These are phyloP conservation scores for Suhomyces pyralidae DNA, from an alignment of 805 yeast genomes.

Conservation along the genomic window DNA sequence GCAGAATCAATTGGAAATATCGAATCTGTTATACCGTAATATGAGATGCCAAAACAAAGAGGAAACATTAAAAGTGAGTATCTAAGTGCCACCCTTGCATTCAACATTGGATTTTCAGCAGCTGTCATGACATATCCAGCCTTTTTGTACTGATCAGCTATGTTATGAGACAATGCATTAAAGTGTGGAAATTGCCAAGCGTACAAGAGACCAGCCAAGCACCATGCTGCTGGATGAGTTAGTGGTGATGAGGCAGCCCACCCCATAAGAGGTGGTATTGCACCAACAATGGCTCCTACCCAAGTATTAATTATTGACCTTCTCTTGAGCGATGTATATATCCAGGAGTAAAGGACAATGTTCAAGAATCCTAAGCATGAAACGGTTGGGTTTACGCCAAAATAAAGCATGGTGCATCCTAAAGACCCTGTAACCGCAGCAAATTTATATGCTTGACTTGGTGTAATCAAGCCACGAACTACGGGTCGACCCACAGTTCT, in stretches of 20 bases:
- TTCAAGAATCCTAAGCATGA: constrained; percentile 77
- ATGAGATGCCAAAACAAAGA: constrained; percentile 76
- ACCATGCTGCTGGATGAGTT: constrained; percentile 91
- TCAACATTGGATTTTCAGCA: constrained; percentile 83
- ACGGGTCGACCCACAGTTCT: constrained; percentile 89
- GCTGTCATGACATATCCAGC: constrained; percentile 99
- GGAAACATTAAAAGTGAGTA: constrained; percentile 95
- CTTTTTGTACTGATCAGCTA: constrained; percentile 79
- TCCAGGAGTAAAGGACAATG: constrained; percentile 81
- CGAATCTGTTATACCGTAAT: constrained; percentile 79
- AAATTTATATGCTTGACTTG: constrained; percentile 75
- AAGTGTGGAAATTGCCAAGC: constrained; percentile 99
- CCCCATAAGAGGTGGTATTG: constrained; percentile 98
- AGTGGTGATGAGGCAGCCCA: constrained; percentile 88
- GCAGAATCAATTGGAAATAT: constrained; percentile 79
- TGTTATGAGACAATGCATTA: constrained; percentile 84
- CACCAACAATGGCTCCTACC: constrained; percentile 99
- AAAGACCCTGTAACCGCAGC: constrained; percentile 70
- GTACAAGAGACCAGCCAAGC: constrained; percentile 80
- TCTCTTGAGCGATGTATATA: constrained; percentile 87
- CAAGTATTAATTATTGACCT: constrained; percentile 86
- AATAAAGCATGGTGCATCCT: constrained; percentile 66
- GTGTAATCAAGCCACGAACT: constrained; percentile 73
- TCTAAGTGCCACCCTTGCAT: constrained; percentile 89
- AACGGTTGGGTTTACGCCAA: constrained; percentile 85